Base-by-base conservation (phyloP, 768 basidiomycete species). In the Hysterangium stoloniferum region DNA sequence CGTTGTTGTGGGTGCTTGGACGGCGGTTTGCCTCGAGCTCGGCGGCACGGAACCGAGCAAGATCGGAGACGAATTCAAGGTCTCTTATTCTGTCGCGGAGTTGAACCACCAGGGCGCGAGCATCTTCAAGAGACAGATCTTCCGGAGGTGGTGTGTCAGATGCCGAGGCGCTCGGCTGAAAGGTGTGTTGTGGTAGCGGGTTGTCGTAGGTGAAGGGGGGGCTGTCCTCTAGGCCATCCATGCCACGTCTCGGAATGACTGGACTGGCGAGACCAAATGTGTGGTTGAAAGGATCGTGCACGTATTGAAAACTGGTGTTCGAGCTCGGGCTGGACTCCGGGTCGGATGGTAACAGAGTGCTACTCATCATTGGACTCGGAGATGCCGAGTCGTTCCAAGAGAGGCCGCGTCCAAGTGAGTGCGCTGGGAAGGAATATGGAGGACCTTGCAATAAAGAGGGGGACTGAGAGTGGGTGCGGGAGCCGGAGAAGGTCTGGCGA, bases 31-130 rank as follows among this genome's bases (percentile, higher is more conserved):
- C 45, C 61, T 77, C 76, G 50, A 82, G 70, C 55, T 73, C 68
- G 35, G 67, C 64, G 31, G 75, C 68, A 29, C 75, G 76, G 54
- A 69, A 61, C 29, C 72, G 72, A 28, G 71, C 71, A 22, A 73
- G 72, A 37, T 76, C 69, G 58, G 79, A 76, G 54, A 76, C 71
- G 48, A 73, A 71, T 65, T 88, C 83, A 32, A 86, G 73, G 54
- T 86, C 80, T 17, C 68, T 74, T 43, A 87, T 68, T 53, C 70
- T 73, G 55, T 72, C 76, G 34, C 76, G 77, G 24, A 88, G 75
- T 25, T 64, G 68, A 19, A 65, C 69, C 38, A 83, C 62, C 58
- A 86, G 82, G 5, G 73, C 73, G 25, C 79, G 74, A 48, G 61
- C 52, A 5, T 59, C 53, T 20, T 65, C 63, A n/a, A 34, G 58